Evolutionary conservation across 805 yeast species (phyloP).

Genomic region (Candida golubevii): DNA sequence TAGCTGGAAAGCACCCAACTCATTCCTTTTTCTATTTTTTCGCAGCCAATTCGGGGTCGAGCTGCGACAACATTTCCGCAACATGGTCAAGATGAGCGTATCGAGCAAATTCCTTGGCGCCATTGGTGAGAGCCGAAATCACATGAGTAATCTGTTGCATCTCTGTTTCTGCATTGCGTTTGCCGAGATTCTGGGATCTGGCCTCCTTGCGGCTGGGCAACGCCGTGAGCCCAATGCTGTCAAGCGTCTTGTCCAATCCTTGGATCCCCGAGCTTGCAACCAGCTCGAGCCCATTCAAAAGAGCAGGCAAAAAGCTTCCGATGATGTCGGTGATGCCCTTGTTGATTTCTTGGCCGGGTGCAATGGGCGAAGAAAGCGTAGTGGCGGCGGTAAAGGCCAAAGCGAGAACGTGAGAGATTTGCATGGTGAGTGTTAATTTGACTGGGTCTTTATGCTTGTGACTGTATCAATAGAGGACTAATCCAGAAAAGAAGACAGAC

Average conservation of each 20-base stretch:
- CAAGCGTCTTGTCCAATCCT: background rate
- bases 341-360: background rate
- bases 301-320: background rate
- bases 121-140: background rate
- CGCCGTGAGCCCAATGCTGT: background rate
- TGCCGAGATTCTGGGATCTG: background rate
- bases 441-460: too few relatives aligned
- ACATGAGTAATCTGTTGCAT: background rate
- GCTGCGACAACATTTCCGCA: background rate
- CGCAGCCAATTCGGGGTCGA: background rate
- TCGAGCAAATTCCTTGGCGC: conserved; percentile 1
- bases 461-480: too few relatives aligned
- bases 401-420: background rate
- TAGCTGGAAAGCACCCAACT: too few relatives aligned
- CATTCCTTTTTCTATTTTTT: too few relatives aligned
- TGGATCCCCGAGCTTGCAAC: background rate
- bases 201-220: background rate
- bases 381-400: background rate
- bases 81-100: background rate
- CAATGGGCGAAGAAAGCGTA: background rate
- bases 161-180: background rate
- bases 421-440: background rate
- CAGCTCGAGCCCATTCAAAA: background rate
- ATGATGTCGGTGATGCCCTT: background rate
- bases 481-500: too few relatives aligned